phyloP scores from a whole-genome alignment of 2,329 filamentous ascomycete genomes.

The Coniochaeta sp. region DNA sequence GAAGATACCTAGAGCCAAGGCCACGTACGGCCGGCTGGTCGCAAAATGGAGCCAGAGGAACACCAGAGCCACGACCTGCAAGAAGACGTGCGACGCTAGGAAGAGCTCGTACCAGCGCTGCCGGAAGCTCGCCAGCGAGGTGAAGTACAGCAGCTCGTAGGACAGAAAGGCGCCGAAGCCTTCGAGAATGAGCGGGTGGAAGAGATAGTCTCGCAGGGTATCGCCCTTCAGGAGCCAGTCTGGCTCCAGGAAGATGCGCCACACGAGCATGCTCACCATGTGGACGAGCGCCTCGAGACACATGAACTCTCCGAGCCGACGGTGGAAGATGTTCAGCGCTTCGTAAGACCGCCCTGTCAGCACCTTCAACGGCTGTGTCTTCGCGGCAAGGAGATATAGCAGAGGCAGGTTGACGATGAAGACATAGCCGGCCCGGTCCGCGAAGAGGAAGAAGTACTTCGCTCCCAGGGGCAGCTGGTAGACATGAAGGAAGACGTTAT shows the following conservation, averaged over 20 bases:
- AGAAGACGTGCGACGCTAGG: conserved; percentile 47
- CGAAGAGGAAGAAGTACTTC: conserved; percentile 48
- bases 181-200: conserved; percentile 41
- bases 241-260: conserved; percentile 43
- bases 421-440: conserved; percentile 48
- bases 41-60: conserved; percentile 55
- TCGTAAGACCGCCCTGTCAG: conserved; percentile 61
- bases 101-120: conserved; percentile 57
- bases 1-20: conserved; percentile 47
- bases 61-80: conserved; percentile 46
- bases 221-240: conserved; percentile 30
- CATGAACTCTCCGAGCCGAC: conserved; percentile 54
- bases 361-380: conserved; percentile 55
- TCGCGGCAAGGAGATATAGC: conserved; percentile 57
- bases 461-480: conserved; percentile 40
- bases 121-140: conserved; percentile 52
- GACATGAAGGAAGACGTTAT: conserved; percentile 53
- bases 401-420: conserved; percentile 41
- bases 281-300: conserved; percentile 54
- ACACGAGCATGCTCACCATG: conserved; percentile 45
- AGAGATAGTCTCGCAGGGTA: conserved; percentile 40
- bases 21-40: conserved; percentile 44
- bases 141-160: conserved; percentile 56
- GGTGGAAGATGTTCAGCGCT: conserved; percentile 58
- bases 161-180: conserved; percentile 47